Base-by-base conservation (phyloP, 2,329 filamentous ascomycete species). In the Xylariaceae sp. region DNA sequence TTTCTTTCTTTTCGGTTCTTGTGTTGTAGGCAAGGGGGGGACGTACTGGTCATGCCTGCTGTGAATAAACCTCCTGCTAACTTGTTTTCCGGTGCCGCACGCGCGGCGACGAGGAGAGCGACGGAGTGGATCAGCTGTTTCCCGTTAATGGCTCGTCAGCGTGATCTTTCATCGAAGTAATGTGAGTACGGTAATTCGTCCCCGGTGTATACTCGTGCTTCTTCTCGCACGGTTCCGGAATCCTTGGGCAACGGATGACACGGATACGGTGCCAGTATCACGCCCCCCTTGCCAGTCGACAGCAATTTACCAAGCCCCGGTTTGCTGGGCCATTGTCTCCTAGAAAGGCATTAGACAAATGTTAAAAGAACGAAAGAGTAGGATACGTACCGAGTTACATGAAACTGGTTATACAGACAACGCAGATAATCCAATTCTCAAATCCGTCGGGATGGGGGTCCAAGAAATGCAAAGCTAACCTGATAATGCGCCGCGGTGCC, bases 401-500 rank as follows among this genome's bases (percentile, higher is more conserved):
- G 13, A 5, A 34, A n/a, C n/a, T n/a, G n/a, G n/a, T n/a, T n/a
- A n/a, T n/a, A n/a, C n/a, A n/a, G n/a, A n/a, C n/a, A n/a, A n/a
- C n/a, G n/a, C n/a, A n/a, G n/a, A n/a, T n/a, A n/a, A n/a, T n/a
- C n/a, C n/a, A n/a, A n/a, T n/a, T n/a, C n/a, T n/a, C n/a, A n/a
- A n/a, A n/a, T n/a, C n/a, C n/a, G n/a, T n/a, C n/a, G n/a, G n/a
- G n/a, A n/a, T n/a, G n/a, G n/a, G n/a, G n/a, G n/a, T n/a, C n/a
- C n/a, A n/a, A n/a, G n/a, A 16, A 26, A 12, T 15, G 5, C 19
- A 19, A 19, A 16, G 9, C 56, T 3, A 69, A 85, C 83, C 71
- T 86, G 84, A 62, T 87, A 88, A 39, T 87, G 83, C 2, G 84
- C 84, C 1, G 84, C 85, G 0, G 84, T 87, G 10, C 70, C 68